These are phyloP conservation scores for Coelastrella sp. DNA, from an alignment of 139 green algal species.

Conservation along the genomic window DNA sequence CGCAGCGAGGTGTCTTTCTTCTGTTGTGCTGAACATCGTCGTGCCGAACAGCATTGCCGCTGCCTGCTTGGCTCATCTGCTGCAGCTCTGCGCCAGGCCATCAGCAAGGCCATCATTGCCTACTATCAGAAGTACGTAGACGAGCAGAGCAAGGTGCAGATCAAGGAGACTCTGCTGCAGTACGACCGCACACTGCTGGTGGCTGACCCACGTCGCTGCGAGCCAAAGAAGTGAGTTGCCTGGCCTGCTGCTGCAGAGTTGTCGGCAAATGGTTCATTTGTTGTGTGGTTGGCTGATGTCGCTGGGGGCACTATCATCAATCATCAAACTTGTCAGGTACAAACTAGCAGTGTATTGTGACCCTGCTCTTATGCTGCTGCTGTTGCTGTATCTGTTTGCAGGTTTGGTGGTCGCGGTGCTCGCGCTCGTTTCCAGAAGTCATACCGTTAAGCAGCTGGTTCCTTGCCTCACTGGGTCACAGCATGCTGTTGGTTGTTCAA, in stretches of 20 bases:
- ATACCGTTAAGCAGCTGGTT: conserved; percentile 87
- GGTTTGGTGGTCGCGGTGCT: conserved; percentile 95
- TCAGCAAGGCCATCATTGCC: conserved; percentile 97
- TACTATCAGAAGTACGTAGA: conserved; percentile 99
- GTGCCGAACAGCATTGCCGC: neutral
- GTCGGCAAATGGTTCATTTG: neutral
- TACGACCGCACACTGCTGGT: conserved; percentile 99
- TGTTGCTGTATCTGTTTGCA: conserved; percentile 49
- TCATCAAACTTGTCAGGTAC: neutral
- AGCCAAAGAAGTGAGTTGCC: conserved; percentile 97
- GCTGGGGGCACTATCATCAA: neutral
- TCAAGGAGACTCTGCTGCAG: conserved; percentile 96
- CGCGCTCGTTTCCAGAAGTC: conserved; percentile 98
- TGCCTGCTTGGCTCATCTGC: neutral
- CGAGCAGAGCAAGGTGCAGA: conserved; percentile 93
- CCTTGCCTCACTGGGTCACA: neutral
- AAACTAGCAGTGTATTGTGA: neutral
- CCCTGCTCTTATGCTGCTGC: neutral
- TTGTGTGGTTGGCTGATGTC: neutral
- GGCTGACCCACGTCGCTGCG: conserved; percentile 95
- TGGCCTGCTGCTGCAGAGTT: neutral
- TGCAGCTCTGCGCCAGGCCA: conserved; percentile 96
- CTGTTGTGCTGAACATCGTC: neutral
- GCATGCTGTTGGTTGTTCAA: neutral
- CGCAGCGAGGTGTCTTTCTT: neutral